Evolutionary conservation across 139 green algal species (phyloP).

Genomic region (Eudorina sp.): DNA sequence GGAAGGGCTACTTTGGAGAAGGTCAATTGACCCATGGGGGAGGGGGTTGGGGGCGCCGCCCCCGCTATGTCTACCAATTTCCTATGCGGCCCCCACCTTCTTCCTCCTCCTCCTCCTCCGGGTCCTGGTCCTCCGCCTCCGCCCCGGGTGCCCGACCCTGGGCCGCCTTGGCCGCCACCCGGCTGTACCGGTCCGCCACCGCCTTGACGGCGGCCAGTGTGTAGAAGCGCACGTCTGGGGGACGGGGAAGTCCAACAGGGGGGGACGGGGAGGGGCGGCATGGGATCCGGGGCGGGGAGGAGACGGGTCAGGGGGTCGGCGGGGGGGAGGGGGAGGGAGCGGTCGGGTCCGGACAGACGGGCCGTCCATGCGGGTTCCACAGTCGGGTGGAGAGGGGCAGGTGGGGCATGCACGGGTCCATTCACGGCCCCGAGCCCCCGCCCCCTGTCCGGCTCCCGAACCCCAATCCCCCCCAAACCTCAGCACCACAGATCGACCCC

Average conservation of each 20-base stretch:
- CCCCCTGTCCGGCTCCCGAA: too few species aligned
- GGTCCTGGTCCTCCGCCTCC: slow-evolving; percentile 31
- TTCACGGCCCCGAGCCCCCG: too few species aligned
- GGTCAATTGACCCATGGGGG: neutral
- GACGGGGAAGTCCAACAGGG: too few species aligned
- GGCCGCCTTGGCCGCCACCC: neutral
- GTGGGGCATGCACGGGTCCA: too few species aligned
- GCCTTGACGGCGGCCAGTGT: slow-evolving; percentile 59
- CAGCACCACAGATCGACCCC: too few species aligned
- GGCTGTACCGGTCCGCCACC: slow-evolving; percentile 53
- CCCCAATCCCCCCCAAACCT: too few species aligned
- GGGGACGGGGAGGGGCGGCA: too few species aligned
- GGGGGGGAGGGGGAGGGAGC: too few species aligned
- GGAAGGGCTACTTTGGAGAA: neutral
- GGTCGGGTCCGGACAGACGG: too few species aligned
- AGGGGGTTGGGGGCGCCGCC: neutral
- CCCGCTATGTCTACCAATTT: neutral
- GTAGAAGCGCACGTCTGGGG: slow-evolving; percentile 78
- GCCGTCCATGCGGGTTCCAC: too few species aligned
- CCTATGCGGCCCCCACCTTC: neutral
- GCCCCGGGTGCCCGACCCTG: neutral
- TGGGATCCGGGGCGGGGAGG: neutral
- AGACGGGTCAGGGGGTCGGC: neutral
- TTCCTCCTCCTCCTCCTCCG: neutral
- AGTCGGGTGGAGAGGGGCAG: too few species aligned